Conservation (phyloP, 257 asterid species). For the Scutellaria barbata region DNA sequence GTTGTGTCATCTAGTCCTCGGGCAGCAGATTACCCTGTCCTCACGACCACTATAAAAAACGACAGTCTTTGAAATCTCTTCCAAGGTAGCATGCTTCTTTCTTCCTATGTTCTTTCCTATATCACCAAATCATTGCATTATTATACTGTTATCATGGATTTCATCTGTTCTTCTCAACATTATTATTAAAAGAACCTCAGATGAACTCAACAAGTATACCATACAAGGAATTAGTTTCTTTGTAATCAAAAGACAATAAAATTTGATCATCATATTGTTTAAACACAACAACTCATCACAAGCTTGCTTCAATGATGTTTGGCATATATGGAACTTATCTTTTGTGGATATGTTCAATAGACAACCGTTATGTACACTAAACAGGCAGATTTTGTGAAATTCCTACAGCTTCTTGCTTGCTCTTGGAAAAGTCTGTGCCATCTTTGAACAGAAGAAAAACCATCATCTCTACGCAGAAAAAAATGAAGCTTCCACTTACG, state of each 20-base stretch:
- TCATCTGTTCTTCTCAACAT: too few species aligned
- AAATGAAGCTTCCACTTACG: slow-evolving; percentile 36
- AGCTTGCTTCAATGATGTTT: background rate
- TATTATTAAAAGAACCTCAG: too few species aligned
- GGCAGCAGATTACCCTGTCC: slow-evolving; percentile 62
- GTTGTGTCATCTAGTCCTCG: slow-evolving; percentile 44
- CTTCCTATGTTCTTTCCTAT: background rate
- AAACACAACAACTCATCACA: background rate
- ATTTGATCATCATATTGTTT: background rate
- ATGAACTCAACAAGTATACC: too few species aligned
- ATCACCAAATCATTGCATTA: background rate
- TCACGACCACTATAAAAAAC: slow-evolving; percentile 15
- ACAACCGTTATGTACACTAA: slow-evolving; percentile 13
- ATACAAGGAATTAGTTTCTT: background rate
- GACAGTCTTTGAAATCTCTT: background rate
- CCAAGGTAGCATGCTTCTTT: background rate
- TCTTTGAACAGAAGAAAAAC: slow-evolving; percentile 41
- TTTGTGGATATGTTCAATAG: background rate
- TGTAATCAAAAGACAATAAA: background rate
- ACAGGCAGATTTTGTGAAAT: slow-evolving; percentile 20
- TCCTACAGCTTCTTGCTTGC: slow-evolving; percentile 38
- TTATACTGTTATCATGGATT: background rate
- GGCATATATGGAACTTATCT: background rate
- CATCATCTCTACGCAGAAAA: slow-evolving; percentile 41
- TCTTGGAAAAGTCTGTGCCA: slow-evolving; percentile 24